Evolutionary conservation across 352 stramenopile species (phyloP).

Genomic region (Phytophthora citrophthora): DNA sequence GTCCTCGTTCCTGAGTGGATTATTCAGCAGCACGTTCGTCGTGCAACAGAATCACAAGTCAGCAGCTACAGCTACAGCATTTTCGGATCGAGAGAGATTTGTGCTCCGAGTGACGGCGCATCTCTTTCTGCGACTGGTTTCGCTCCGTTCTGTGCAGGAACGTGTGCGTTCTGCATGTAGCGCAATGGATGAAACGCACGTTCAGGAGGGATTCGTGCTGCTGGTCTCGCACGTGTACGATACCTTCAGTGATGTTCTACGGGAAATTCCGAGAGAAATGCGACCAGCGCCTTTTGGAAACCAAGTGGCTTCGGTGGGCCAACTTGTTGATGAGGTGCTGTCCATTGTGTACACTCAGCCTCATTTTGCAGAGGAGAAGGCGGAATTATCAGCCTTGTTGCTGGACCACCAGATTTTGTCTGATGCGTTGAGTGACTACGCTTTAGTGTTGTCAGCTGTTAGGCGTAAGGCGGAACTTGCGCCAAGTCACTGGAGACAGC

Average conservation of each 20-base stretch:
- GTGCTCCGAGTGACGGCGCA: slow-evolving; percentile 3
- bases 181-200: neutral
- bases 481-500: too few relatives aligned
- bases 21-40: slow-evolving; percentile 8
- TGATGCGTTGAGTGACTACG: slow-evolving; percentile 2
- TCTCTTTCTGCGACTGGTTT: slow-evolving; percentile 24
- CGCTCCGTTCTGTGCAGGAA: slow-evolving; percentile 5
- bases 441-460: slow-evolving; percentile 17
- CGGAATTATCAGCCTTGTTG: slow-evolving; percentile 5
- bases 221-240: slow-evolving; percentile 30
- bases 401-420: slow-evolving; percentile 11
- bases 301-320: slow-evolving; percentile 1
- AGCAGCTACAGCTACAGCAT: neutral
- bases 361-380: slow-evolving; percentile 12
- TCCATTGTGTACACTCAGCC: slow-evolving; percentile 27
- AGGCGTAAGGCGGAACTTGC: neutral
- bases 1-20: neutral
- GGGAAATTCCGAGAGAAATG: neutral
- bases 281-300: neutral
- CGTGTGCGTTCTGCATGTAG: slow-evolving; percentile 9
- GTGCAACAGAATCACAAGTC: neutral
- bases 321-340: slow-evolving; percentile 40
- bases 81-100: neutral
- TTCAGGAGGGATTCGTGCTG: slow-evolving; percentile 17
- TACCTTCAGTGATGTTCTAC: slow-evolving; percentile 7